A percentile compares a stretch with the other conserved stretches of the same genome.
Conservation (phyloP, 495 filamentous ascomycete species). For the Tuber magnatum region DNA sequence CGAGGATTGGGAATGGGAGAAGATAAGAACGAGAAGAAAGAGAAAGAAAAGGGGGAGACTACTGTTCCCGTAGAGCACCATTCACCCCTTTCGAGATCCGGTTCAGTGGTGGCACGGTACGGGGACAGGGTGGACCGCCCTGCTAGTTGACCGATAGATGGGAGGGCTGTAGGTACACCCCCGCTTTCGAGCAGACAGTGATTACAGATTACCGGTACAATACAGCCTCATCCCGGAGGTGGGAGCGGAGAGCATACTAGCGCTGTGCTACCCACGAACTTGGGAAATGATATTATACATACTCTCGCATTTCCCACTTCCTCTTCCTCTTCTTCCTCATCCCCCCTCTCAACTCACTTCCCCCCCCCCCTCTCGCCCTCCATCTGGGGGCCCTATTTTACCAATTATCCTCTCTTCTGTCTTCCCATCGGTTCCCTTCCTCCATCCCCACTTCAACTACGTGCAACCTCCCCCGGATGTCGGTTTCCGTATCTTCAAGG, state of each 20-base stretch:
- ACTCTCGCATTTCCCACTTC: neutral
- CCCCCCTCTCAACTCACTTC: neutral
- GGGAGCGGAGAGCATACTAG: neutral
- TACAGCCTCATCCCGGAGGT: neutral
- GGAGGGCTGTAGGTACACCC: neutral
- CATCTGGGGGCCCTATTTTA: neutral
- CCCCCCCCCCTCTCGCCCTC: slow-evolving; percentile 2
- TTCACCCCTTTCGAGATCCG: neutral
- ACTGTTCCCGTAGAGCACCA: too few relatives aligned
- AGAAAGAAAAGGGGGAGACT: neutral
- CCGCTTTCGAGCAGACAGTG: neutral
- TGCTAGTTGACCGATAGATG: neutral
- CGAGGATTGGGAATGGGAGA: too few relatives aligned
- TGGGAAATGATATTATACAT: neutral
- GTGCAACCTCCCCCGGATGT: slow-evolving; percentile 3
- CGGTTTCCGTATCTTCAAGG: slow-evolving; percentile 45
- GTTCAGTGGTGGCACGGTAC: neutral
- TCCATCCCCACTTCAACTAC: neutral
- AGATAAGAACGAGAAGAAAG: neutral
- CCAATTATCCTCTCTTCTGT: neutral
- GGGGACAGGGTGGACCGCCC: neutral
- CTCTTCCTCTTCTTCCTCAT: neutral
- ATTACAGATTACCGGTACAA: neutral
- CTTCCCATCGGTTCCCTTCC: neutral
- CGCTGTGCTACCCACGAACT: neutral